phyloP scores from a whole-genome alignment of 2,329 filamentous ascomycete species.

The Monosporascus sp. region DNA sequence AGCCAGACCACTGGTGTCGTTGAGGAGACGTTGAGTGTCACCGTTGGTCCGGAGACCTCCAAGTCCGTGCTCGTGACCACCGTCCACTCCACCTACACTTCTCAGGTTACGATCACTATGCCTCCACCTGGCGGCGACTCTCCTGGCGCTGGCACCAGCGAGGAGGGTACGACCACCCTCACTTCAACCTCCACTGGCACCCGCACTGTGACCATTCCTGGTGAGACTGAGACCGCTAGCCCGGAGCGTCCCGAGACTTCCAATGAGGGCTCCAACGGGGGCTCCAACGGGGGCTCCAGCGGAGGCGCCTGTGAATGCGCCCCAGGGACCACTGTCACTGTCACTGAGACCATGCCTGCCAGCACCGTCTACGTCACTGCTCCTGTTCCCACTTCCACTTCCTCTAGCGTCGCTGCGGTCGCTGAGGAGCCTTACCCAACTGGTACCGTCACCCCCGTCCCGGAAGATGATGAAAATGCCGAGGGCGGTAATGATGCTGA shows the following conservation, averaged over 20 bases:
- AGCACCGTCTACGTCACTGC: constrained; percentile 26
- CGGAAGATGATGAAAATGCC: constrained; percentile 11
- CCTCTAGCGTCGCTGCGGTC: constrained; percentile 9
- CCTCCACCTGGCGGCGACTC: constrained; percentile 6
- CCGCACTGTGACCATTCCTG: neutral
- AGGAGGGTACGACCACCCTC: constrained; percentile 7
- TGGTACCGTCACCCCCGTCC: constrained; percentile 3
- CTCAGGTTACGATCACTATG: constrained; percentile 21
- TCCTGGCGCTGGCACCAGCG: constrained; percentile 2
- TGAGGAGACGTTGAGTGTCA: constrained; percentile 21
- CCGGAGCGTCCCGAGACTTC: constrained; percentile 8
- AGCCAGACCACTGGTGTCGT: constrained; percentile 3
- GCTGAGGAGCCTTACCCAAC: constrained; percentile 4
- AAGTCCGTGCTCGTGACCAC: constrained; percentile 23
- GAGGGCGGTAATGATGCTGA: constrained; percentile 11
- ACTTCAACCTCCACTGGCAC: constrained; percentile 6
- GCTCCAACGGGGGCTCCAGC: constrained; percentile 7
- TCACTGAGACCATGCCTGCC: constrained; percentile 24
- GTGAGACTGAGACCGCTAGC: neutral
- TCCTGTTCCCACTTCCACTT: constrained; percentile 3
- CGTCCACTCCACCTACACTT: constrained; percentile 24
- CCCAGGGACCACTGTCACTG: constrained; percentile 21
- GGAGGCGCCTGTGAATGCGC: constrained; percentile 10
- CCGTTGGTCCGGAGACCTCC: constrained; percentile 23
- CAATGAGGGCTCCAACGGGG: constrained; percentile 1